These are phyloP conservation scores for Pestalotiopsis sp. DNA, from an alignment of 2,329 filamentous ascomycete genomes.

Conservation along the genomic window DNA sequence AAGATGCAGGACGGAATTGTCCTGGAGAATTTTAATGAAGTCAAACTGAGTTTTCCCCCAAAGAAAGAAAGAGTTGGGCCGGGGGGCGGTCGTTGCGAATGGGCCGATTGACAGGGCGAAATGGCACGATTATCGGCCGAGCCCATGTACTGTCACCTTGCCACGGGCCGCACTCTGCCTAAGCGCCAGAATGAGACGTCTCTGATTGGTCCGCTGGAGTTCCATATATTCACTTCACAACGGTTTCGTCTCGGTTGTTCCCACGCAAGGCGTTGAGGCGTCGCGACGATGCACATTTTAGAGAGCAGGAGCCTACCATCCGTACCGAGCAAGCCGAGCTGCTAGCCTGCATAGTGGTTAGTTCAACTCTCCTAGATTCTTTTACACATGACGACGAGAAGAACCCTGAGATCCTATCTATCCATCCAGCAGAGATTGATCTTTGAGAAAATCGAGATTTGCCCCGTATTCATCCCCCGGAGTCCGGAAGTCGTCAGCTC, in stretches of 20 bases:
- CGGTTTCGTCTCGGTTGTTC: not conserved
- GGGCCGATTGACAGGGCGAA: not conserved
- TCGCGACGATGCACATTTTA: not conserved
- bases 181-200: not conserved
- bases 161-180: conserved; percentile 9
- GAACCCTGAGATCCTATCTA: not conserved
- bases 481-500: not conserved
- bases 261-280: not conserved
- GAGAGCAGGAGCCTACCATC: not conserved
- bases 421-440: not conserved
- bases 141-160: not conserved
- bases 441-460: not conserved
- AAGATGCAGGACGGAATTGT: not conserved
- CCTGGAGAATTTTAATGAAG: not conserved
- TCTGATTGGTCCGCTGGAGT: not conserved
- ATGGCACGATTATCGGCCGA: conserved; percentile 8
- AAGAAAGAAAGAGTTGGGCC: not conserved
- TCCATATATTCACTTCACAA: not conserved
- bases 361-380: not conserved
- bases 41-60: not conserved
- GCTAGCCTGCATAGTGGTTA: not conserved
- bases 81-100: not conserved
- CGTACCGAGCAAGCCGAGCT: not conserved
- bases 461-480: not conserved
- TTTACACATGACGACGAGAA: not conserved